Evolutionary conservation across 495 filamentous ascomycete species (phyloP), one percentile per base, ranked within the genome.

Genomic region (Trichoderma erinaceum): DNA sequence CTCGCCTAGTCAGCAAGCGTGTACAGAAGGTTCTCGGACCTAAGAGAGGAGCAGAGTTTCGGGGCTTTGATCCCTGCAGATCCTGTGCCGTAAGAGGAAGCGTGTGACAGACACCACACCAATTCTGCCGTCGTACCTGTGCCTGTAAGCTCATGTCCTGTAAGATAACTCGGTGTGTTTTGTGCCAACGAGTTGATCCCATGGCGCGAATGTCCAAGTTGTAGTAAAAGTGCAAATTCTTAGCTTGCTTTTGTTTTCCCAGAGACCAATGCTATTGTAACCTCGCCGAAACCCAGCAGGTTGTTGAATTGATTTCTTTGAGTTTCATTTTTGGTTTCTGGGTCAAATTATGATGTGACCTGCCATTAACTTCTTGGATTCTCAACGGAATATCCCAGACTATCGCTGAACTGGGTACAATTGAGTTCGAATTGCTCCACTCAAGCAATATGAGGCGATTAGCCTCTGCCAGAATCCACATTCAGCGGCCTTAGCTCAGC

Each of bases 401-500:
- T 38, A 38, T 38, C 35, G 35, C 35, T 38, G 5, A 6, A 38
- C 8, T 3, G 35, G 35, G 5, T 7, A 38, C 35, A 7, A 10
- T 5, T 38, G 35, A 38, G 5, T 48, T 48, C 4, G n/a, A 4
- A 12, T 23, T 18, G 16, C 21, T 8, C 25, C 23, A 23, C 52
- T 35, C 23, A 23, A 16, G 2, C 56, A 61, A 61, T 61, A 61
- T 61, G 27, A 16, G 16, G 56, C 56, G 12, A 15, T 32, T 32
- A 29, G 56, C 56, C 29, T 25, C 35, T 11, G 10, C 23, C 2
- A 12, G 56, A 38, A 61, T 61, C 56, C 25, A 32, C 56, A 61
- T 61, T 23, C 25, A 11, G 56, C 56, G 56, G 56, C 27, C 56
- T 61, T 61, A 61, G 56, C 56, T 61, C 56, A 61, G 56, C 56